Evolutionary conservation across 1,284 basidiomycete species (phyloP), one percentile per base, ranked within the genome.

Genomic region (Boletus sp.): DNA sequence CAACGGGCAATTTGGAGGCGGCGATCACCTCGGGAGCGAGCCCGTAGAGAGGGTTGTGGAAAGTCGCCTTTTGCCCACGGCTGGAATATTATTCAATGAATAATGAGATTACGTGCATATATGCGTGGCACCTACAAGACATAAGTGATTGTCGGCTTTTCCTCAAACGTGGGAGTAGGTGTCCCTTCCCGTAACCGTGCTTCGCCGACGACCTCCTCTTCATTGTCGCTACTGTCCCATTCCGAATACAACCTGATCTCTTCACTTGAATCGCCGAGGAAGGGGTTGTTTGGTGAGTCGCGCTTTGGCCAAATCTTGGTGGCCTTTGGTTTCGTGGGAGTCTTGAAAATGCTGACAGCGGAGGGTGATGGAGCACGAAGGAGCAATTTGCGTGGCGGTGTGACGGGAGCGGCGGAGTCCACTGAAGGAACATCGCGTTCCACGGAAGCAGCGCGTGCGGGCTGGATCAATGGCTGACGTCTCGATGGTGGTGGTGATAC

Each of bases 211-310:
- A 62, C 53, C 6, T 53, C 57, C 22, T 46, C 48, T 17, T 65
- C 64, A 3, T 57, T 57, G 4, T 64, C 66, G 12, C 62, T 62
- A 17, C 64, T 65, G 26, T 67, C 66, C 66, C 66, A 65, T 32
- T 56, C 62, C 2, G 62, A 53, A 27, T 33, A 40, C 20, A 37
- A 39, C 35, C 44, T 43, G 38, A 14, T 40, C 25, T 53, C 41
- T 17, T 62, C 49, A 34, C 34, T 46, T 3, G 57, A 55, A 14
- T 59, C 64, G 10, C 55, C 59, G 5, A 80, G 67, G 66, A 79
- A 79, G 0, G 77, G 77, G 33, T 79, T 79, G 49, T 78, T 69
- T 4, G 76, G 75, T 5, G 77, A 76, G 58, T 80, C 77, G 14
- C 77, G 75, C 49, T 66, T 61, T 20, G 66, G 75, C 59, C 54